These are phyloP conservation scores for Collybia sordida DNA, from an alignment of 768 basidiomycete genomes.

Conservation along the genomic window DNA sequence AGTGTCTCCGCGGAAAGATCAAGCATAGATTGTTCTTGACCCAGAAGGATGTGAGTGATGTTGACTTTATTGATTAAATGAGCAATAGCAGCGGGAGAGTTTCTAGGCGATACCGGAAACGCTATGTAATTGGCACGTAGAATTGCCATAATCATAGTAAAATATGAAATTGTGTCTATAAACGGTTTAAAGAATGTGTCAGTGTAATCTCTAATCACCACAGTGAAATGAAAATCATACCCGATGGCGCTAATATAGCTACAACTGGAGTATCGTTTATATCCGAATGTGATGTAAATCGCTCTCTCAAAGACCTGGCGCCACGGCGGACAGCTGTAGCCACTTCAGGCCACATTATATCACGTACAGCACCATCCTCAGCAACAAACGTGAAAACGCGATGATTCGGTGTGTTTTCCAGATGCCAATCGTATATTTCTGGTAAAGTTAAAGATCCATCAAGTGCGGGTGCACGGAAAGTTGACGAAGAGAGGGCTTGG, in stretches of 20 bases:
- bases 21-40: constrained; percentile 20
- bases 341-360: constrained; percentile 24
- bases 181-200: background rate
- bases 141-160: constrained; percentile 28
- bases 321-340: constrained; percentile 21
- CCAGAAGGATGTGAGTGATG: constrained; percentile 20
- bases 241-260: background rate
- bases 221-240: no score
- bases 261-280: constrained; percentile 14
- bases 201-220: constrained; percentile 7
- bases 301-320: constrained; percentile 12
- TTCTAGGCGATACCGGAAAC: constrained; percentile 38
- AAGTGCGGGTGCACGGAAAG: constrained; percentile 30
- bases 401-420: constrained; percentile 25
- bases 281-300: background rate
- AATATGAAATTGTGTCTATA: constrained; percentile 31
- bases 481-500: constrained; percentile 23
- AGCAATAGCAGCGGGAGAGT: constrained; percentile 42
- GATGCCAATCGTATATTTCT: constrained; percentile 34
- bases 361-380: constrained; percentile 10
- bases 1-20: constrained; percentile 14
- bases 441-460: constrained; percentile 29
- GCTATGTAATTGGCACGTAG: constrained; percentile 32
- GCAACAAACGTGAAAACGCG: constrained; percentile 26
- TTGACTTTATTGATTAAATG: constrained; percentile 29